phyloP scores from a whole-genome alignment of 2,329 filamentous ascomycete genomes.

The Arthrobotrys megalospora region DNA sequence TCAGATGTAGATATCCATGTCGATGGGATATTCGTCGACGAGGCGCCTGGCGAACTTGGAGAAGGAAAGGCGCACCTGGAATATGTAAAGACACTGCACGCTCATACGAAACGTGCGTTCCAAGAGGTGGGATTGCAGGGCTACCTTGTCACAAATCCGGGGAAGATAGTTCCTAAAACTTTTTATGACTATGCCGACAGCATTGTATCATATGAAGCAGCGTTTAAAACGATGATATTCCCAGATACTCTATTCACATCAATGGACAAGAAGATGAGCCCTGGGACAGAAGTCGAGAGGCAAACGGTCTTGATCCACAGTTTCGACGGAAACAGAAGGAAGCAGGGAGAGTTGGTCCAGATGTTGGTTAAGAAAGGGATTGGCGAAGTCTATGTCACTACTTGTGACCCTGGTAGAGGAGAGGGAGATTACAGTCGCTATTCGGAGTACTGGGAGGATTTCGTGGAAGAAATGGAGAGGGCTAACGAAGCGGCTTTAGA shows the following conservation, averaged over 20 bases:
- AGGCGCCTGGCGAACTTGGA: conserved; percentile 63
- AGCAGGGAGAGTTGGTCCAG: conserved; percentile 47
- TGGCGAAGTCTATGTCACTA: conserved; percentile 53
- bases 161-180: conserved; percentile 40
- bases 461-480: conserved; percentile 49
- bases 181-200: conserved; percentile 53
- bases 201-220: conserved; percentile 52
- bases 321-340: conserved; percentile 52
- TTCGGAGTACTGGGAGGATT: conserved; percentile 57
- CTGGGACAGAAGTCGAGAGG: conserved; percentile 21
- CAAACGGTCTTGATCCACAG: conserved; percentile 52
- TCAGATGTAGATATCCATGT: conserved; percentile 64
- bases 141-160: conserved; percentile 48
- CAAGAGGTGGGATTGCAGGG: conserved; percentile 29
- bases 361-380: conserved; percentile 51
- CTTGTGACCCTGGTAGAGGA: conserved; percentile 52
- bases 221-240: conserved; percentile 49
- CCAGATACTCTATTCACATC: conserved; percentile 58
- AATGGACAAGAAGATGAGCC: conserved; percentile 36
- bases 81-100: conserved; percentile 37
- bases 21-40: conserved; percentile 68
- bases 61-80: conserved; percentile 33
- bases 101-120: conserved; percentile 34
- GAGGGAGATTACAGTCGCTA: conserved; percentile 52
- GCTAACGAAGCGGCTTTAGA: conserved; percentile 36